Base-by-base conservation (phyloP, 2,329 filamentous ascomycete species). In the Xylaria sp. region DNA sequence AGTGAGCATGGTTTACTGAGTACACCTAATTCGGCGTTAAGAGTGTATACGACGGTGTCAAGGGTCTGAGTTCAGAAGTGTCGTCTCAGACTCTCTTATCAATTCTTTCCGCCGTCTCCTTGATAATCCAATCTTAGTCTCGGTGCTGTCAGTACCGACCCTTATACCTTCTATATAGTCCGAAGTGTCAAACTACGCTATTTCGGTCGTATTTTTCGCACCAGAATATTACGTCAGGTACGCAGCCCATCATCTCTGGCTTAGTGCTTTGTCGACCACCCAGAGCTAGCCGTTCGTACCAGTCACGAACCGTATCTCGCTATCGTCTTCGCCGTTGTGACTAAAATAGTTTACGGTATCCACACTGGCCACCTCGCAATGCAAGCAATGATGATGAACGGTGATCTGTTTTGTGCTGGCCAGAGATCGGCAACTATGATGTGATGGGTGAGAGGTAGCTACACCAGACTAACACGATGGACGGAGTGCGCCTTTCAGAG, bases 191-290 rank as follows among this genome's bases (percentile, higher is more conserved):
- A 10, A 28, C 10, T 20, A 60, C 37, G 54, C 63, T 70, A 70
- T 63, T 67, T 70, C 48, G 68, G 64, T 67, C 58, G 54, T 51
- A 63, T 44, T 67, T 46, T 63, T 32, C 48, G 44, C 59, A 57
- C 59, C 23, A 13, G 62, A 48, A 48, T 20, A 70, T 70, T 70
- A 70, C 68, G 68, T 70, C 68, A 70, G 68, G 68, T 59, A 61
- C 48, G 46, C 34, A 37, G 34, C 34, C 34, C 34, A 37, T 15
- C 25, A 46, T 46, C 63, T 28, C 28, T 28, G 28, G 28, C 3
- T 28, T 58, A 59, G 58, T 58, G 44, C 63, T 69, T 54, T 62
- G 51, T 57, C 32, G 37, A 28, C 39, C 39, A n/a, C 41, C 37
- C 13, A 44, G 46, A 37, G 34, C 34, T 10, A 37, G 12, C 28